Conservation (phyloP, 73 alveolate genomes). For the Halteria grandinella region DNA sequence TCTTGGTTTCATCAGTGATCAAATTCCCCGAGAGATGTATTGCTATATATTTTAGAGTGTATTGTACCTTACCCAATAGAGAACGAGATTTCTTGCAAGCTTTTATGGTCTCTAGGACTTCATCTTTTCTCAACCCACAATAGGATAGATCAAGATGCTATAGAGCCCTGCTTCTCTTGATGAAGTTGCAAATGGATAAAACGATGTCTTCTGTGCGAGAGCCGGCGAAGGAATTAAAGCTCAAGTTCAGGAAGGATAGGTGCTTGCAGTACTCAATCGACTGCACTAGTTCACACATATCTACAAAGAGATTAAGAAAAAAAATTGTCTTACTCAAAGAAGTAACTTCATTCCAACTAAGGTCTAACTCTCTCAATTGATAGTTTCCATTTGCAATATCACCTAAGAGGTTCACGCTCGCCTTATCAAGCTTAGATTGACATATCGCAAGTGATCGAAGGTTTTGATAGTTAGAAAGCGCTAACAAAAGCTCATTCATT, state of each 20-base stretch:
- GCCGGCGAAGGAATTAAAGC: slow-evolving; percentile 48
- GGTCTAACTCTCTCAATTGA: slow-evolving; percentile 37
- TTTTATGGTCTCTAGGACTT: slow-evolving; percentile 19
- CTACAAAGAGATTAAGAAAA: no score
- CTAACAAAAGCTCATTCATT: background rate
- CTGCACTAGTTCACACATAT: slow-evolving; percentile 45
- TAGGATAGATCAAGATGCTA: slow-evolving; percentile 40
- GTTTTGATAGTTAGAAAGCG: background rate
- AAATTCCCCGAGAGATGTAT: slow-evolving; percentile 62
- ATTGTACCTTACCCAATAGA: background rate
- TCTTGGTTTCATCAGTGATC: slow-evolving; percentile 26
- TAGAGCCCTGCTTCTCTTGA: slow-evolving; percentile 30
- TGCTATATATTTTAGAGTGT: background rate
- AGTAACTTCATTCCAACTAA: slow-evolving; percentile 45
- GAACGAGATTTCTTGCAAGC: slow-evolving; percentile 63
- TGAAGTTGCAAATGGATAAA: no score
- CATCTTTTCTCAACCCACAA: slow-evolving; percentile 41
- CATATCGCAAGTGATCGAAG: slow-evolving; percentile 13
- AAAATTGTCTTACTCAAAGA: slow-evolving; percentile 4
- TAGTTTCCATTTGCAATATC: slow-evolving; percentile 44
- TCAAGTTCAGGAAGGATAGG: slow-evolving; percentile 26
- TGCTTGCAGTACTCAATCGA: slow-evolving; percentile 41
- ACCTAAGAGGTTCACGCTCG: slow-evolving; percentile 9
- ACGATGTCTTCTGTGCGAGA: slow-evolving; percentile 24
- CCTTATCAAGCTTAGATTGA: slow-evolving; percentile 24